Evolutionary conservation across 2,329 filamentous ascomycete genomes (phyloP), one percentile per base, ranked within the genome.

Genomic region (Penicillium janthinellum): DNA sequence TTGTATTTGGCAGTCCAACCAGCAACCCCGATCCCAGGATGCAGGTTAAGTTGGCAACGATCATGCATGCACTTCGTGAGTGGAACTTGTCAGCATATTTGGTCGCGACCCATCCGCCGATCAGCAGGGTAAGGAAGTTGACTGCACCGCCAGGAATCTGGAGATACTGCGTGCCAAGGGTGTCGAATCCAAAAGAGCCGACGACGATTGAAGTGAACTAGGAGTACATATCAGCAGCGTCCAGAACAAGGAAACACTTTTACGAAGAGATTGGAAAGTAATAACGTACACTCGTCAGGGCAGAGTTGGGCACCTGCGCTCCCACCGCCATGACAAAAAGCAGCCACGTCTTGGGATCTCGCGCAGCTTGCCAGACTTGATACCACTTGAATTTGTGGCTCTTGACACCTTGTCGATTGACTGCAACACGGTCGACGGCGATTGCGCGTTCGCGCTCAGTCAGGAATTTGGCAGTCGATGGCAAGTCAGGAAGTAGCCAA

Each of bases 141-240:
- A 87, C 79, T 0, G 81, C 83, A 20, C 84, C 84, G 15, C 84
- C 84, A 0, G 85, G 84, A 56, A 88, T 87, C 62, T 86, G 83
- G 10, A 87, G 80, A 59, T 85, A 85, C 60, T 85, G 83, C 0
- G 82, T 82, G 4, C 81, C 79, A 1, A 84, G 72, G 0, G 80
- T 81, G 53, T 79, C 78, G 64, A 83, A 76, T 17, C 77, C 77
- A 50, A 80, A 80, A 4, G 79, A 79, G n/a, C 73, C 72, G 54
- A 83, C 77, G 54, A 83, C 81, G 17, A 83, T 74, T 11, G 78
- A 80, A 1, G 76, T 78, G 63, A 83, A 82, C 70, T 78, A 56
- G 2, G 25, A 8, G 2, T 4, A 0, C 3, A 47, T n/a, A 31
- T 31, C 3, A 28, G 44, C 10, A 3, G n/a, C 1, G 22, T 15